phyloP scores from a whole-genome alignment of 116 monocot species.

The Trichopus zeylanicus region DNA sequence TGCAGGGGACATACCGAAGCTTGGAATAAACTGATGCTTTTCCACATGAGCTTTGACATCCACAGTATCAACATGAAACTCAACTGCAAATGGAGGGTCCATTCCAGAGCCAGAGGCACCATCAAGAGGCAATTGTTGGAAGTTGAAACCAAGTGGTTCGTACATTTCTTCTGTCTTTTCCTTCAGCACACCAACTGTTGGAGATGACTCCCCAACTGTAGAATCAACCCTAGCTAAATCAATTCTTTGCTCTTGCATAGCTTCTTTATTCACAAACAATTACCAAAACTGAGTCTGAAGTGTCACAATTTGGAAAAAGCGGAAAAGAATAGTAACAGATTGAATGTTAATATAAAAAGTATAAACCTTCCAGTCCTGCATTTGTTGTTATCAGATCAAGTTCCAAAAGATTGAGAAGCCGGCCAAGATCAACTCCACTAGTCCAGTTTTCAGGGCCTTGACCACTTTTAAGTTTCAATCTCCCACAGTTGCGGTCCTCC shows the following conservation, averaged over 20 bases:
- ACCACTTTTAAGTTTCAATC: conserved; percentile 56
- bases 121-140: conserved; percentile 26
- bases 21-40: conserved; percentile 31
- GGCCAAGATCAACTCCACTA: conserved; percentile 69
- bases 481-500: conserved; percentile 68
- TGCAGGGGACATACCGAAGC: background rate
- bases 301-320: background rate
- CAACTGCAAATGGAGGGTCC: conserved; percentile 9
- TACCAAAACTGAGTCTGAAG: background rate
- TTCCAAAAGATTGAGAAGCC: conserved; percentile 67
- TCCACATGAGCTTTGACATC: conserved; percentile 26
- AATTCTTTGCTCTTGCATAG: conserved; percentile 44
- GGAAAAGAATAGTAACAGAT: background rate
- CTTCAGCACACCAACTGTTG: conserved; percentile 11
- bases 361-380: conserved; percentile 48
- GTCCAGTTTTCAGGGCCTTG: conserved; percentile 77
- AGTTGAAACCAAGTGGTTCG: conserved; percentile 42
- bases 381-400: conserved; percentile 63
- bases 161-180: conserved; percentile 38
- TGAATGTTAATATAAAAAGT: background rate
- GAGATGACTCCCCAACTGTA: conserved; percentile 44
- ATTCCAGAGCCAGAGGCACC: conserved; percentile 8
- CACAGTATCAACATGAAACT: conserved; percentile 32
- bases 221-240: conserved; percentile 35
- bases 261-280: conserved; percentile 23